Conservation (phyloP, 257 asterid species). For the Echium plantagineum region DNA sequence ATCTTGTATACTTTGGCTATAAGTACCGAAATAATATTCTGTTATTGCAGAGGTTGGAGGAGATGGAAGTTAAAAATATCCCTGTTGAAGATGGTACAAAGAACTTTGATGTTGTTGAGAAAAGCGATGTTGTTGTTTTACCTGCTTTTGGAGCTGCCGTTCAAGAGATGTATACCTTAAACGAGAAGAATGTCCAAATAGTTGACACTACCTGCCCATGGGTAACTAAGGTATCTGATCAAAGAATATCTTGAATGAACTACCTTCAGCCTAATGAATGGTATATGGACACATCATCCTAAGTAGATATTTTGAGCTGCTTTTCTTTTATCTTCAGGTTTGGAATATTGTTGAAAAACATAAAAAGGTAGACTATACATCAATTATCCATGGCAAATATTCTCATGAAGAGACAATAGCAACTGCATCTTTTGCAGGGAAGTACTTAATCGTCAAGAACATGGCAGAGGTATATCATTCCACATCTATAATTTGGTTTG, state of each 20-base stretch:
- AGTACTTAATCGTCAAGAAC: slow-evolving; percentile 71
- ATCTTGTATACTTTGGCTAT: too few relatives aligned
- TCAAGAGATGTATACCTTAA: slow-evolving; percentile 77
- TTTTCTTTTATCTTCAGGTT: slow-evolving; percentile 35
- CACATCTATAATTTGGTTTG: neutral
- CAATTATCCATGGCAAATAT: slow-evolving; percentile 90
- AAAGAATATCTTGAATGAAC: neutral
- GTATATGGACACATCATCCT: too few relatives aligned
- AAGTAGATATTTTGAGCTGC: neutral
- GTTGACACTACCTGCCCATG: slow-evolving; percentile 99
- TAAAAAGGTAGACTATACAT: slow-evolving; percentile 91
- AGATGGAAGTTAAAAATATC: slow-evolving; percentile 55
- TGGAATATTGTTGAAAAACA: slow-evolving; percentile 94
- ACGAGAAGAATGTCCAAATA: slow-evolving; percentile 79
- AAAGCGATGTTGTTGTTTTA: slow-evolving; percentile 81
- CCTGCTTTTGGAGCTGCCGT: slow-evolving; percentile 98
- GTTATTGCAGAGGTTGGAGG: slow-evolving; percentile 56
- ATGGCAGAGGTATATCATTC: slow-evolving; percentile 64
- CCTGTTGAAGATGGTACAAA: slow-evolving; percentile 59
- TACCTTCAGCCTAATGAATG: neutral
- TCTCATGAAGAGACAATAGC: slow-evolving; percentile 95
- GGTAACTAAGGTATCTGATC: slow-evolving; percentile 72
- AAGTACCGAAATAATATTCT: slow-evolving; percentile 2
- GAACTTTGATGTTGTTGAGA: slow-evolving; percentile 54
- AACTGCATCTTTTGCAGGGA: slow-evolving; percentile 98